These are phyloP conservation scores for Cladorrhinum sp. DNA, from an alignment of 2,329 filamentous ascomycete genomes.

Conservation along the genomic window DNA sequence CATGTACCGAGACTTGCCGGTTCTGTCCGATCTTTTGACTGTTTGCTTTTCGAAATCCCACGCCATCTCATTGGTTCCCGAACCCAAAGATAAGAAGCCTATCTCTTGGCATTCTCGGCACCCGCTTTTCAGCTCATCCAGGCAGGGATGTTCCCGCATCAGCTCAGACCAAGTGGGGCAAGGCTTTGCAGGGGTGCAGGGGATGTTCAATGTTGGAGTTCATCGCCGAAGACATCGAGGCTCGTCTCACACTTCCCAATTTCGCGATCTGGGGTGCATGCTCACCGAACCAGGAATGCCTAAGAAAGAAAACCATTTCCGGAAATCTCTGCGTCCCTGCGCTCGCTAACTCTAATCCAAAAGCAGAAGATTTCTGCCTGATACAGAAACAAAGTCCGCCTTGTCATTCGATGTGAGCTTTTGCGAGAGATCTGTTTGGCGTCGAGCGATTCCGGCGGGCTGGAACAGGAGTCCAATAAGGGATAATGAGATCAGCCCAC, in stretches of 20 bases:
- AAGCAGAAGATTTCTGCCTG: not conserved
- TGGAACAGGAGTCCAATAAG: not conserved
- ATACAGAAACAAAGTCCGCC: not conserved
- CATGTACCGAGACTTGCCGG: slow-evolving; percentile 1
- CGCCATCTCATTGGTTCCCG: slow-evolving; percentile 18
- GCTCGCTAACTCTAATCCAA: not conserved
- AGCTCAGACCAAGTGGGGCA: slow-evolving; percentile 2
- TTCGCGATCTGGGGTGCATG: slow-evolving; percentile 18
- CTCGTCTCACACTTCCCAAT: not conserved
- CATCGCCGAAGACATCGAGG: slow-evolving; percentile 1
- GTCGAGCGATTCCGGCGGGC: not conserved
- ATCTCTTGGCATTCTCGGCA: slow-evolving; percentile 24
- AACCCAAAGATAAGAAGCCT: slow-evolving; percentile 21
- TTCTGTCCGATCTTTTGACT: slow-evolving; percentile 18
- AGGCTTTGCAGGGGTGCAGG: slow-evolving; percentile 1
- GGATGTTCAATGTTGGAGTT: no score
- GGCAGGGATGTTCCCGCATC: slow-evolving; percentile 1
- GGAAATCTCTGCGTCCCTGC: not conserved
- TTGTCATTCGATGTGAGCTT: not conserved
- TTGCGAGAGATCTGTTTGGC: not conserved
- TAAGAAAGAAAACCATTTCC: not conserved
- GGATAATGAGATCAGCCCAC: not conserved
- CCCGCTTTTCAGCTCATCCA: slow-evolving; percentile 14
- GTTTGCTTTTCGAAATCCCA: slow-evolving; percentile 20
- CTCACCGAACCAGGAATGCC: not conserved